Evolutionary conservation across 2,329 filamentous ascomycete genomes (phyloP).

Genomic region (Pestalotiopsis sp.): DNA sequence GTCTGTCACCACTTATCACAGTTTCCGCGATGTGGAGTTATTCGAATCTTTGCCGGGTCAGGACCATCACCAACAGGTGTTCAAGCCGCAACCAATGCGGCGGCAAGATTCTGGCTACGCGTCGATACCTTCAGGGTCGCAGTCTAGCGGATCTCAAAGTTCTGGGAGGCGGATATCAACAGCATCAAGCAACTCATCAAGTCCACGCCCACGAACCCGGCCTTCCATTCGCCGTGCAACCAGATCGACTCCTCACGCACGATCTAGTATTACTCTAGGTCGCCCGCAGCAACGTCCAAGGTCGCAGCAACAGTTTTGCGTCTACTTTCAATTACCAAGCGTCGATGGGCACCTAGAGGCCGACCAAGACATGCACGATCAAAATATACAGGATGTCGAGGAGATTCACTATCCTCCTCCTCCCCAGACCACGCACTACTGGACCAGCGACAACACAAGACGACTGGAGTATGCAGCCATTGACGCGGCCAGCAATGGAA

Average conservation of each 20-base stretch:
- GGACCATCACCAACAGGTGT: slow-evolving; percentile 27
- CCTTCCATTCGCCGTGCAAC: slow-evolving; percentile 45
- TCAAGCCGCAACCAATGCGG: slow-evolving; percentile 45
- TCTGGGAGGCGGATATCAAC: slow-evolving; percentile 31
- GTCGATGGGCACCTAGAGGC: slow-evolving; percentile 37
- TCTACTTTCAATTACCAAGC: slow-evolving; percentile 55
- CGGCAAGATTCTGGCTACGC: slow-evolving; percentile 64
- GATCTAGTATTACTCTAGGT: slow-evolving; percentile 27
- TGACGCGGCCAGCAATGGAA: slow-evolving; percentile 61
- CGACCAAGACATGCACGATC: slow-evolving; percentile 17
- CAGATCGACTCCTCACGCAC: slow-evolving; percentile 36
- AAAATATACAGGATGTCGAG: slow-evolving; percentile 19
- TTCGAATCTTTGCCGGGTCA: slow-evolving; percentile 39
- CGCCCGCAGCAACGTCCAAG: slow-evolving; percentile 18
- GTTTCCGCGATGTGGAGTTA: slow-evolving; percentile 54
- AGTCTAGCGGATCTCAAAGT: slow-evolving; percentile 38
- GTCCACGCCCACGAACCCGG: slow-evolving; percentile 39
- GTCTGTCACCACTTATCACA: slow-evolving; percentile 57
- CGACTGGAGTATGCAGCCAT: slow-evolving; percentile 69
- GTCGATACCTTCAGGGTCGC: slow-evolving; percentile 48
- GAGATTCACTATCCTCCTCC: slow-evolving; percentile 43
- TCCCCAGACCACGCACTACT: slow-evolving; percentile 66
- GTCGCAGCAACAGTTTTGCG: slow-evolving; percentile 30
- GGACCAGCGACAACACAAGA: slow-evolving; percentile 66
- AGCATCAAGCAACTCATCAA: slow-evolving; percentile 32